Evolutionary conservation across 257 asterid genomes (phyloP).

Genomic region (Marsdenia floribunda): DNA sequence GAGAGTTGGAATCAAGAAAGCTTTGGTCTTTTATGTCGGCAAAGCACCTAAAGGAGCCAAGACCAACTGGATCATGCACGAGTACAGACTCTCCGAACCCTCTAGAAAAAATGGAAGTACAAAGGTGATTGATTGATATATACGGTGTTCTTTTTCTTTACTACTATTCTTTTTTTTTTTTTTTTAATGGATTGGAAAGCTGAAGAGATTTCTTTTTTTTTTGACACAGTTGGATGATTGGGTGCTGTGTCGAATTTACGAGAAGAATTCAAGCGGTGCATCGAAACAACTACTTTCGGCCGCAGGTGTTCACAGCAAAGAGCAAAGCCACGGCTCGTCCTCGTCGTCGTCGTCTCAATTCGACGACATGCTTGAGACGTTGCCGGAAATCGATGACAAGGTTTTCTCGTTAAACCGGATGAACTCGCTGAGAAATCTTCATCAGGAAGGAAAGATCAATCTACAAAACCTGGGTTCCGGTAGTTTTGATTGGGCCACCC

Average conservation of each 20-base stretch:
- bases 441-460: conserved; percentile 37
- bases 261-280: conserved; percentile 54
- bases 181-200: neutral
- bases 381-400: conserved; percentile 54
- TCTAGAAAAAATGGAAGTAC: conserved; percentile 41
- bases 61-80: conserved; percentile 96
- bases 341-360: conserved; percentile 64
- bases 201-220: neutral
- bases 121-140: conserved; percentile 24
- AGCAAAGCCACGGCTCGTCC: conserved; percentile 50
- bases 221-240: conserved; percentile 61
- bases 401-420: conserved; percentile 36
- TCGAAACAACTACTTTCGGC: conserved; percentile 15
- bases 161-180: too few relatives aligned
- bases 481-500: conserved; percentile 70
- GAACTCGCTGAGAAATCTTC: conserved; percentile 32
- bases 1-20: conserved; percentile 86
- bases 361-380: conserved; percentile 58
- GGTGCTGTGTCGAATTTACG: conserved; percentile 74
- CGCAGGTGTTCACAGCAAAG: conserved; percentile 31
- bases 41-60: conserved; percentile 91
- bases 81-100: conserved; percentile 56
- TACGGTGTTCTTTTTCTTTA: too few relatives aligned
- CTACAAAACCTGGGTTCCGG: conserved; percentile 53
- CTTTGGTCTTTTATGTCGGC: conserved; percentile 78